Base-by-base conservation (phyloP, 177 flowering plant species). In the Vitis hybrid region DNA sequence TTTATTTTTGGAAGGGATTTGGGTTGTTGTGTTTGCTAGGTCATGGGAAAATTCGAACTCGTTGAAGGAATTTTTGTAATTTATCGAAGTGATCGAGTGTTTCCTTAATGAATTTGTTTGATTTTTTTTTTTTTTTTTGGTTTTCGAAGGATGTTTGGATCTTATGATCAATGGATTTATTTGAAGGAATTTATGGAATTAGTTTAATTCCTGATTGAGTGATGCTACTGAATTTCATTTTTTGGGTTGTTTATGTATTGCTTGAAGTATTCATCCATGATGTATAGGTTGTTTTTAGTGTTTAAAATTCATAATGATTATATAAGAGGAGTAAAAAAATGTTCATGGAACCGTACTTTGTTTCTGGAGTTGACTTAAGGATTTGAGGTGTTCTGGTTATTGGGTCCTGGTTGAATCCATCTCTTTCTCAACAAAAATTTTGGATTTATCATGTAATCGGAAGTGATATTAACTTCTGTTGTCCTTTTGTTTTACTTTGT, bases 391-490 rank as follows among this genome's bases (percentile, higher is more conserved):
- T 66, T 54, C 47, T 67, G 18, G n/a, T 57, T 64, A 11, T 31
- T 65, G 70, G 73, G 75, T 61, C 59, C 6, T 61, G 24, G 66
- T 68, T 28, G 31, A 28, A 28, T 28, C 31, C 31, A 28, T 3
- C 31, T 3, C 31, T 28, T 28, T 28, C 31, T 28, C 31, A 28
- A 4, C 52, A 75, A 75, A 59, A 59, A 77, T 67, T 47, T 59
- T 64, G 58, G 15, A 14, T 68, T 44, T 33, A 15, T n/a, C 33
- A 31, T 0, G 64, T 49, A 10, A 6, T 49, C 2, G 44, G 49
- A 69, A 10, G 22, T 51, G 12, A n/a, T 52, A 8, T 69, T 55
- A 33, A 18, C 17, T 52, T 52, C 33, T 62, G 11, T 20, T 53
- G 6, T 12, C 20, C 14, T 10, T 64, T 47, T 38, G 20, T 65